Evolutionary conservation across 176 grass and related monocot species (phyloP).

Genomic region (Saccharum spontaneum): DNA sequence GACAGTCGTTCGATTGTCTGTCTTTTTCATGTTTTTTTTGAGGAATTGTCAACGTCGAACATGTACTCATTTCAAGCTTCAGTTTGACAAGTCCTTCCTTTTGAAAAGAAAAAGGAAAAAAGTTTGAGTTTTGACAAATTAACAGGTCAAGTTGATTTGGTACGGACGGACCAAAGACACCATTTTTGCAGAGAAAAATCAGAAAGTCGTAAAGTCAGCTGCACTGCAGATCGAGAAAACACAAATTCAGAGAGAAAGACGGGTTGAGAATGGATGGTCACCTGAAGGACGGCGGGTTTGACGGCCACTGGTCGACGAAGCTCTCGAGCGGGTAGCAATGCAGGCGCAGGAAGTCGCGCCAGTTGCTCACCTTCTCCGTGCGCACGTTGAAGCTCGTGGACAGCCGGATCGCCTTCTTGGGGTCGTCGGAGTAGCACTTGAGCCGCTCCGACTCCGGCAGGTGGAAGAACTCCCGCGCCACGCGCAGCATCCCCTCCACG

Average conservation of each 20-base stretch:
- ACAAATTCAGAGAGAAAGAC: background rate
- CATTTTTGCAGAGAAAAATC: background rate
- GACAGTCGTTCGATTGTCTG: background rate
- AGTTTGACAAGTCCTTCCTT: background rate
- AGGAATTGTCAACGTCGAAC: background rate
- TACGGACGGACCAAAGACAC: background rate
- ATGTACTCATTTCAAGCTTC: background rate
- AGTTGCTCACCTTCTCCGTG: conserved; percentile 80
- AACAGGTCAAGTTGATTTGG: background rate
- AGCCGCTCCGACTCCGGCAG: conserved; percentile 81
- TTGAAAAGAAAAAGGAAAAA: background rate
- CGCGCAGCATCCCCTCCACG: conserved; percentile 58
- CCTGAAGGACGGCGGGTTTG: conserved; percentile 71
- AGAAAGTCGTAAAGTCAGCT: background rate
- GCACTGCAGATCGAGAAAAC: background rate
- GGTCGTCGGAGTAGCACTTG: conserved; percentile 94
- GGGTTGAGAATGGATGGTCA: background rate
- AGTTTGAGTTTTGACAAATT: background rate
- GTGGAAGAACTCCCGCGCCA: conserved; percentile 90
- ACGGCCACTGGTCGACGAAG: conserved; percentile 83
- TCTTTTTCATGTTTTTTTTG: background rate
- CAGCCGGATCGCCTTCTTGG: conserved; percentile 68
- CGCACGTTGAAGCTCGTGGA: conserved; percentile 96
- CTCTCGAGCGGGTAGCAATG: conserved; percentile 81
- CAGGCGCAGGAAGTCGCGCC: conserved; percentile 88